Percentiles rank a stretch among this genome's conserved stretches.
These are phyloP conservation scores for Fraxinus paxiana DNA, from an alignment of 305 asterid species.

Conservation along the genomic window DNA sequence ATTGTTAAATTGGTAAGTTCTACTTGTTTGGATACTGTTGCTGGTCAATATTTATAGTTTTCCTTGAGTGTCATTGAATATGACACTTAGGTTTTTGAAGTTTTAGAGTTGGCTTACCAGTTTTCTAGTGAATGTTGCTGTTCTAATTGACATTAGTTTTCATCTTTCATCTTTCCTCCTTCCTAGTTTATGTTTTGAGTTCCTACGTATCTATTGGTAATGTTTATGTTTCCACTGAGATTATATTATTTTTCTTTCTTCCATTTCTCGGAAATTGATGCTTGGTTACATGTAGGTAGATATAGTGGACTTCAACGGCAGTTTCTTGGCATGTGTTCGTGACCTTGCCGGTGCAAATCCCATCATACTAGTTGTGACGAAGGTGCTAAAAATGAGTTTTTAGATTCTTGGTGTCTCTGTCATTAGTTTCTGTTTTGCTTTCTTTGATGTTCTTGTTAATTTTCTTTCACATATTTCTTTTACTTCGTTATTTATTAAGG, in stretches of 20 bases:
- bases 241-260: neutral
- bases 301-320: constrained; percentile 93
- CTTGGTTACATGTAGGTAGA: constrained; percentile 57
- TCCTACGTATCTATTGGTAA: neutral
- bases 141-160: neutral
- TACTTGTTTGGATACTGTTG: neutral
- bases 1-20: constrained; percentile 71
- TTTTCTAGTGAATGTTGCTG: neutral
- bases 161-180: neutral
- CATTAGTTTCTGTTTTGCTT: neutral
- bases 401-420: neutral
- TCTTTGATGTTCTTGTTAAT: constrained; percentile 1
- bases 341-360: constrained; percentile 96
- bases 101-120: neutral
- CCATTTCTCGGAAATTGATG: constrained; percentile 17
- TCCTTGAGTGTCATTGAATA: neutral
- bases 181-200: constrained; percentile 1
- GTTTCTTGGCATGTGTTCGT: constrained; percentile 76
- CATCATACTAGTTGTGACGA: constrained; percentile 77
- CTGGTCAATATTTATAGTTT: neutral
- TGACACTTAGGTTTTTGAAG: neutral
- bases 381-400: constrained; percentile 43
- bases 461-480: constrained; percentile 13
- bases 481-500: constrained; percentile 39
- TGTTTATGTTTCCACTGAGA: neutral